These are phyloP conservation scores for Silene coronaria DNA, from an alignment of 179 eudicot genomes.

Conservation along the genomic window DNA sequence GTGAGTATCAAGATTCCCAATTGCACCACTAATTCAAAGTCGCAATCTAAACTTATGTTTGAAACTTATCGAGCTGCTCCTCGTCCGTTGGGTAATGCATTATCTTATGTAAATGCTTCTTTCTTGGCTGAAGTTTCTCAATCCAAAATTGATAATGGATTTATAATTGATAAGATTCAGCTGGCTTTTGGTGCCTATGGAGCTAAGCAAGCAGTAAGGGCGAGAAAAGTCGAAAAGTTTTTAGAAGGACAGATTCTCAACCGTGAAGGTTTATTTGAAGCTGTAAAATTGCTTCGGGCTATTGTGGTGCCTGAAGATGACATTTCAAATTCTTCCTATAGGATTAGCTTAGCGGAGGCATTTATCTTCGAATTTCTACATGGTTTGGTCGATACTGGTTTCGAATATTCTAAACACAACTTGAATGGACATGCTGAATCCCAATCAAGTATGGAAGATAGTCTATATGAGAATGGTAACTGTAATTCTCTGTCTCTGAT, in stretches of 20 bases:
- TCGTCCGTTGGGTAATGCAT: constrained; percentile 81
- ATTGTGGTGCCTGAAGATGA: constrained; percentile 59
- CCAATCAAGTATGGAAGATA: constrained; percentile 15
- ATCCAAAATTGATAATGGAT: constrained; percentile 23
- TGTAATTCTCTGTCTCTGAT: constrained; percentile 18
- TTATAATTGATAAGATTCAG: constrained; percentile 36
- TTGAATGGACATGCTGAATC: constrained; percentile 24
- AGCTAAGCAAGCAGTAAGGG: constrained; percentile 60
- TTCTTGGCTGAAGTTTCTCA: constrained; percentile 64
- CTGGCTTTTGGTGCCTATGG: constrained; percentile 88
- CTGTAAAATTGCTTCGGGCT: constrained; percentile 42
- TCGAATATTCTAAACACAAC: constrained; percentile 14
- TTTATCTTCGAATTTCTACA: constrained; percentile 71
- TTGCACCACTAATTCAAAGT: constrained; percentile 22
- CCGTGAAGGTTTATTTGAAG: constrained; percentile 42
- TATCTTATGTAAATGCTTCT: constrained; percentile 78
- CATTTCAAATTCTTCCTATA: constrained; percentile 46
- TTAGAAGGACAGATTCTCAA: constrained; percentile 46
- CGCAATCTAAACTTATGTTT: constrained; percentile 40
- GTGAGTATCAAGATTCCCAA: constrained; percentile 58
- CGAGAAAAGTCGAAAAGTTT: constrained; percentile 55
- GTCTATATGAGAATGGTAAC: constrained; percentile 9
- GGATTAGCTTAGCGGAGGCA: constrained; percentile 74
- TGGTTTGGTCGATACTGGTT: constrained; percentile 28
- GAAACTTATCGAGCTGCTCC: constrained; percentile 88